A percentile compares a stretch with the other conserved stretches of the same genome.
Conservation (phyloP, 2,329 filamentous ascomycete genomes). For the Colletotrichum spinosum region DNA sequence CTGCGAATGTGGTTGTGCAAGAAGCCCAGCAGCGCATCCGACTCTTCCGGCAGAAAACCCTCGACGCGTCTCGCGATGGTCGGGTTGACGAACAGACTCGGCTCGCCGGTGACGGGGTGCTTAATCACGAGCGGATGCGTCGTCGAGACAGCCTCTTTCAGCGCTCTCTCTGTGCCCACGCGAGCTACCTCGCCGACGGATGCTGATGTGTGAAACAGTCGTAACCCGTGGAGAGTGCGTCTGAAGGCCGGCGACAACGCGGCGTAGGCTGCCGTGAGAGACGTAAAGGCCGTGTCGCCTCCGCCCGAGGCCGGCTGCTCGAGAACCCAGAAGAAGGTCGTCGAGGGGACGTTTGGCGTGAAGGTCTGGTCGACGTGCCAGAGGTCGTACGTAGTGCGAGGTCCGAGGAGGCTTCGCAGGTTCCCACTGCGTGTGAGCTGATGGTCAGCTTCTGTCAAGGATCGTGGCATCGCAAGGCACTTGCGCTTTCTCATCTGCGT, state of each 20-base stretch:
- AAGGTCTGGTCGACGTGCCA: conserved; percentile 50
- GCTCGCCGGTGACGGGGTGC: conserved; percentile 45
- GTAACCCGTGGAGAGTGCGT: conserved; percentile 17
- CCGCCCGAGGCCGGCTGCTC: conserved; percentile 42
- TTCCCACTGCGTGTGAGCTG: conserved; percentile 39
- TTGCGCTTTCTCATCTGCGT: conserved; percentile 46
- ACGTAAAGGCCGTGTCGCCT: conserved; percentile 47
- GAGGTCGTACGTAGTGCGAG: conserved; percentile 44
- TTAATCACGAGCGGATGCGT: conserved; percentile 45
- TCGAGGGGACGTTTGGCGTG: conserved; percentile 46
- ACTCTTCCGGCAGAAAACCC: conserved; percentile 46
- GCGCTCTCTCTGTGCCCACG: conserved; percentile 43
- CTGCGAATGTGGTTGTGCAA: conserved; percentile 45
- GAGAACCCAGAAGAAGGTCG: conserved; percentile 49
- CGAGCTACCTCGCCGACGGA: conserved; percentile 45
- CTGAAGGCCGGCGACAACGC: conserved; percentile 44
- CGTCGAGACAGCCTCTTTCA: conserved; percentile 44
- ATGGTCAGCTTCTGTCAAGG: background rate
- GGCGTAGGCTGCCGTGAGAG: conserved; percentile 45
- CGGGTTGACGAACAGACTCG: conserved; percentile 45
- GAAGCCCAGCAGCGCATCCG: conserved; percentile 43
- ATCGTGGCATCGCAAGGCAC: background rate
- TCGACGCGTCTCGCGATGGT: conserved; percentile 45
- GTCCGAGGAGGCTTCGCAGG: conserved; percentile 43
- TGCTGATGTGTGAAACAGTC: conserved; percentile 40